Base-by-base conservation (phyloP, 140 eudicot species). In the Bidens hawaiensis region DNA sequence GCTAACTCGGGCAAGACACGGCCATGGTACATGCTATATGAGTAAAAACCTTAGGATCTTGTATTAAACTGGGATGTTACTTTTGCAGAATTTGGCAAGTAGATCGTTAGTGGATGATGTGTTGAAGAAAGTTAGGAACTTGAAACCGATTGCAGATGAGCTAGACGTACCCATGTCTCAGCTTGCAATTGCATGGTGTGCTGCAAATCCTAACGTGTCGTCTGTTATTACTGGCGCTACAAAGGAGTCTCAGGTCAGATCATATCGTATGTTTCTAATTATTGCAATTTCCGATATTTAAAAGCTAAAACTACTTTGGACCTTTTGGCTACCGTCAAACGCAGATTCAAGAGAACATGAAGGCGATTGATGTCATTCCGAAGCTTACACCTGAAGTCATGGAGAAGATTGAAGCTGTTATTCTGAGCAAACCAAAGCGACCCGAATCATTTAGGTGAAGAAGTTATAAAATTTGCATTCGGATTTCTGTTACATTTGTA, bases 181-280 rank as follows among this genome's bases (percentile, higher is more conserved):
- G 76, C 94, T 90, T 56, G 96, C 90, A 56, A 87, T 90, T 64
- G 97, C 96, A 18, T 90, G 97, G 97, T 90, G 96, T 75, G 95
- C 94, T 73, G 67, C 95, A 33, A 90, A 90, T 65, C 94, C 97
- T 59, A 83, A 90, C 50, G 97, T 90, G 0, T 90, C 97, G 2
- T 85, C 94, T 9, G 97, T 84, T 53, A 90, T 90, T 19, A 87
- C 95, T 22, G 94, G 94, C 47, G 96, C 94, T 64, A 87, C 96
- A 23, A 90, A 87, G 74, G 88, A 79, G 64, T 19, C 69, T 70
- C 94, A 90, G 94, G 96, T 87, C 60, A 70, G 88, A 73, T 68
- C 69, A 42, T 22, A 50, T 15, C 45, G 26, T 40, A 7, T 51
- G 45, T 36, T 16, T 56, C 42, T 24, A 36, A 19, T 2, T 24